Evolutionary conservation across 208 protist species (phyloP).

Genomic region (Strigomonas culicis): DNA sequence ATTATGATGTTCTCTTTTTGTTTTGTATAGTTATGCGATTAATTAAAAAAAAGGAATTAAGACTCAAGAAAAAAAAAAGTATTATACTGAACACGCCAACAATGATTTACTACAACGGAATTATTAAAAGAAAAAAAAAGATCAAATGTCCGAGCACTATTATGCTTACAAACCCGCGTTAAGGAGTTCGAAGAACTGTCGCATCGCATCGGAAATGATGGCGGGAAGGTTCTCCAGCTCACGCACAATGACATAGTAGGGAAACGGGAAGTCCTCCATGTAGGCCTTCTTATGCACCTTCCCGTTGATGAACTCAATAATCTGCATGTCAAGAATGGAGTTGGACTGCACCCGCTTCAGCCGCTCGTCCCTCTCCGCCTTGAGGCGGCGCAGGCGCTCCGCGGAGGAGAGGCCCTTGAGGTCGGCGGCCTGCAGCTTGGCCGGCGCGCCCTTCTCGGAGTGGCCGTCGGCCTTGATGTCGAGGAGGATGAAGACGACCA

Average conservation of each 20-base stretch:
- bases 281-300: constrained; percentile 91
- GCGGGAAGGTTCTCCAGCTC: constrained; percentile 95
- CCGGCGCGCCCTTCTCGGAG: constrained; percentile 1
- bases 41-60: constrained; percentile 5
- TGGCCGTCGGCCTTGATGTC: constrained; percentile 72
- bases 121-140: background rate
- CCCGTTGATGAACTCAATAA: constrained; percentile 79
- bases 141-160: background rate
- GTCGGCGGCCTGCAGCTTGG: constrained; percentile 35
- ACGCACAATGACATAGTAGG: constrained; percentile 99
- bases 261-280: constrained; percentile 99
- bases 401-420: constrained; percentile 67
- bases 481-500: constrained; percentile 95
- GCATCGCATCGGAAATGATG: constrained; percentile 97
- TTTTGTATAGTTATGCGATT: background rate
- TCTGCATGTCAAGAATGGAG: constrained; percentile 89
- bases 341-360: constrained; percentile 84
- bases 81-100: background rate
- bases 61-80: constrained; percentile 11
- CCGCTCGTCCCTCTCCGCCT: constrained; percentile 76
- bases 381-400: constrained; percentile 80
- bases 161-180: constrained; percentile 40
- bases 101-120: background rate
- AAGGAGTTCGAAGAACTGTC: constrained; percentile 98
- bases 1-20: background rate